Evolutionary conservation across 768 basidiomycete species (phyloP).

Genomic region (Daedalea quercina): DNA sequence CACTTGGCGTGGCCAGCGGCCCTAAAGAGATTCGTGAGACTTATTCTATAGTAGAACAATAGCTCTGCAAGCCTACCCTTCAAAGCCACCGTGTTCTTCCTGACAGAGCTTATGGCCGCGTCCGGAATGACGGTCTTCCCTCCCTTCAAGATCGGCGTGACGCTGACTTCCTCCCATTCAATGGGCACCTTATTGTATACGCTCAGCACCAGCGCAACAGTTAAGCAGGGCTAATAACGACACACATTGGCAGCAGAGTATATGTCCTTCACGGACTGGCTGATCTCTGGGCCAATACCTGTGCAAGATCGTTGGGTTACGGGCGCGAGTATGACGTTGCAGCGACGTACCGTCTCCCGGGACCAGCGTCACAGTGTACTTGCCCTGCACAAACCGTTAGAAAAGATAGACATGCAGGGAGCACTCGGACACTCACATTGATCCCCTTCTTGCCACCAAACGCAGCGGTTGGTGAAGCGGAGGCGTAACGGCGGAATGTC

Average conservation of each 20-base stretch:
- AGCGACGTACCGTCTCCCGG: constrained; percentile 81
- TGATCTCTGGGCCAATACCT: constrained; percentile 99
- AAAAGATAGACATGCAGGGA: neutral
- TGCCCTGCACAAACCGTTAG: constrained; percentile 52
- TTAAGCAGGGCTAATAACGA: neutral
- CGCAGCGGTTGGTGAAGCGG: constrained; percentile 75
- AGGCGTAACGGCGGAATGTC: constrained; percentile 60
- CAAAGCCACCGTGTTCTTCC: constrained; percentile 95
- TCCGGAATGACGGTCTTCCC: constrained; percentile 98
- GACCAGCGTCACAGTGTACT: constrained; percentile 94
- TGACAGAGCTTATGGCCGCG: constrained; percentile 81
- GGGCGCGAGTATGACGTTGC: constrained; percentile 8
- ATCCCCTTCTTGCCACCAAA: constrained; percentile 87
- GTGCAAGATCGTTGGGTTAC: constrained; percentile 14
- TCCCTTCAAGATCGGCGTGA: constrained; percentile 86
- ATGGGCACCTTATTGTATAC: constrained; percentile 72
- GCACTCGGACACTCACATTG: constrained; percentile 50
- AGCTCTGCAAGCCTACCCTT: constrained; percentile 58
- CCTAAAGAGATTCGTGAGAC: constrained; percentile 36
- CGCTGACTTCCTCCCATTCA: constrained; percentile 98
- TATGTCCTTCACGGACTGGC: constrained; percentile 91
- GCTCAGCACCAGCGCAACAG: too few relatives aligned
- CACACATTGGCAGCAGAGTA: constrained; percentile 80
- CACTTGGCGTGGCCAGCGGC: constrained; percentile 95
- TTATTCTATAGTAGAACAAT: neutral